These are phyloP conservation scores for Blastobotrys chiropterorum DNA, from an alignment of 805 yeast genomes.

Conservation along the genomic window DNA sequence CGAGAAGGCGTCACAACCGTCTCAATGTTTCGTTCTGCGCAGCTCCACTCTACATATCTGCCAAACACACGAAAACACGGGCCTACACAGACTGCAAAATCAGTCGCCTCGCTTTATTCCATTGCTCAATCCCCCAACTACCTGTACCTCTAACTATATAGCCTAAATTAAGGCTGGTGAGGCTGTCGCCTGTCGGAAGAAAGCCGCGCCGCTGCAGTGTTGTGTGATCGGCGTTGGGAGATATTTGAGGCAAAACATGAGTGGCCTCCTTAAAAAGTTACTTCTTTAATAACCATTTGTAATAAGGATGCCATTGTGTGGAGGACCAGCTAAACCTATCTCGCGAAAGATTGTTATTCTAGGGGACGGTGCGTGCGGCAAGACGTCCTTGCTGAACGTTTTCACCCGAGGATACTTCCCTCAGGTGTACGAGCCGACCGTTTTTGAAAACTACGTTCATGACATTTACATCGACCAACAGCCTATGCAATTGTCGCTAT, in stretches of 20 bases:
- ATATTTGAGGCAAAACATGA: neutral
- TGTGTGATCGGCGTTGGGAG: neutral
- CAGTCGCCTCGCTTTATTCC: too few relatives aligned
- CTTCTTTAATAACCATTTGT: conserved; percentile 3
- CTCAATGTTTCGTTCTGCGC: too few relatives aligned
- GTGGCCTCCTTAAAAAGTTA: conserved; percentile 1
- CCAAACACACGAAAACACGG: too few relatives aligned
- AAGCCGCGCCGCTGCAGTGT: neutral
- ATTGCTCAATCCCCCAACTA: too few relatives aligned
- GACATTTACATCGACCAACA: conserved; percentile 94
- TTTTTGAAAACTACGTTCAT: conserved; percentile 94
- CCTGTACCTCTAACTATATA: too few relatives aligned
- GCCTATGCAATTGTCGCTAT: conserved; percentile 82
- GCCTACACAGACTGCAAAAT: too few relatives aligned
- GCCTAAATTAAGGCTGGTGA: too few relatives aligned
- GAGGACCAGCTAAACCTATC: conserved; percentile 38
- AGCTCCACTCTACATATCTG: too few relatives aligned
- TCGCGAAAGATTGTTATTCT: conserved; percentile 89
- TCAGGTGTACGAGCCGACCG: conserved; percentile 97
- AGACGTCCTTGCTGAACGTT: conserved; percentile 88
- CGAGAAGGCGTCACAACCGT: too few relatives aligned
- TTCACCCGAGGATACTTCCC: conserved; percentile 97
- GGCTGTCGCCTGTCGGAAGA: too few relatives aligned
- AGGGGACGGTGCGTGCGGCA: conserved; percentile 99
- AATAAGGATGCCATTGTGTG: conserved; percentile 33